phyloP scores from a whole-genome alignment of 2,329 filamentous ascomycete genomes.

The Coniella lustricola region DNA sequence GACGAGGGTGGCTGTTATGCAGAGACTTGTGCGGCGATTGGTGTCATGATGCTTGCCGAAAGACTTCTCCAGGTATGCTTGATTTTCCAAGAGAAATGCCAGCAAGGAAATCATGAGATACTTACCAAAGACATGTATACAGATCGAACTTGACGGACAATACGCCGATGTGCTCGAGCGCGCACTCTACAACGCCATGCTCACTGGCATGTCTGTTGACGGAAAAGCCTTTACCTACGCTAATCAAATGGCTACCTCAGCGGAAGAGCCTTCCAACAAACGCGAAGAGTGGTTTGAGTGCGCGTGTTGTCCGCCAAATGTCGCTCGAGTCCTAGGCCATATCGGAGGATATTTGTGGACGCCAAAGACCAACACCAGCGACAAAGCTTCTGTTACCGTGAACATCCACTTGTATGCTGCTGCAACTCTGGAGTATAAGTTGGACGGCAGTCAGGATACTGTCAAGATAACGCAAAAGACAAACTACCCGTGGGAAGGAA shows the following conservation, averaged over 20 bases:
- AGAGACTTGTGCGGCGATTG: conserved; percentile 54
- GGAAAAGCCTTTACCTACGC: conserved; percentile 54
- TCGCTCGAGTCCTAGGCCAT: conserved; percentile 46
- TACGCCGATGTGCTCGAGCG: conserved; percentile 55
- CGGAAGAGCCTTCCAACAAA: conserved; percentile 37
- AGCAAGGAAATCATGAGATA: not conserved
- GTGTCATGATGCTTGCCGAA: conserved; percentile 53
- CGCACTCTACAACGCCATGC: conserved; percentile 53
- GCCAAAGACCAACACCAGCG: conserved; percentile 24
- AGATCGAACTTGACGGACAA: conserved; percentile 38
- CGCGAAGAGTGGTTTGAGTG: conserved; percentile 52
- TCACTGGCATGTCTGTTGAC: conserved; percentile 49
- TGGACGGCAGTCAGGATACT: conserved; percentile 22
- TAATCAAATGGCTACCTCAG: conserved; percentile 52
- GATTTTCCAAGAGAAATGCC: not conserved
- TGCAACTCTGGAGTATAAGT: conserved; percentile 34
- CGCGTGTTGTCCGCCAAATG: conserved; percentile 54
- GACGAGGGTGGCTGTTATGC: conserved; percentile 56
- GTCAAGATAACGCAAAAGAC: conserved; percentile 40
- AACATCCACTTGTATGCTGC: conserved; percentile 49
- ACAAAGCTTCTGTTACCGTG: conserved; percentile 21
- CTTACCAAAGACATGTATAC: not conserved
- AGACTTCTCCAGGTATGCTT: conserved; percentile 39
- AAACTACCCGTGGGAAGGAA: conserved; percentile 50
- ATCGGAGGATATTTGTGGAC: conserved; percentile 51